Conservation (phyloP, 306 rosid species). For the Amphicarpaea edgeworthii region DNA sequence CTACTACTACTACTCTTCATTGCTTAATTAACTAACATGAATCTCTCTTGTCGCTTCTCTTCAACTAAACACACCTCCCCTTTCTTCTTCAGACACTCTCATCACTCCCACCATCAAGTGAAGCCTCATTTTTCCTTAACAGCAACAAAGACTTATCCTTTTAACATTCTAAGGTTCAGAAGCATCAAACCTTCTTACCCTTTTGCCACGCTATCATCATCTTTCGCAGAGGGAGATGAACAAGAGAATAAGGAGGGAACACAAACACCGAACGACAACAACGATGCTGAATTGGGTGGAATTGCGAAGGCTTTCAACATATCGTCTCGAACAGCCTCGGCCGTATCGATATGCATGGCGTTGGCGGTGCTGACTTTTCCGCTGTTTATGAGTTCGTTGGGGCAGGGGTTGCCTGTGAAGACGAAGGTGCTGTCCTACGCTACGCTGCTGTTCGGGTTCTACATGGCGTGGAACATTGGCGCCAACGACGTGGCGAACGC, state of each 20-base stretch:
- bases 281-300: constrained; percentile 53
- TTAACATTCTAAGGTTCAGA: constrained; percentile 49
- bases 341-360: constrained; percentile 71
- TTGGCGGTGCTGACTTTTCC: constrained; percentile 73
- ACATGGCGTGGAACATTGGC: constrained; percentile 99
- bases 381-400: constrained; percentile 74
- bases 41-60: constrained; percentile 64
- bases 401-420: constrained; percentile 67
- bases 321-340: constrained; percentile 69
- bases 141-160: constrained; percentile 21
- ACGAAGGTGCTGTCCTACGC: constrained; percentile 68
- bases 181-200: constrained; percentile 55
- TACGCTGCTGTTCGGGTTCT: constrained; percentile 82
- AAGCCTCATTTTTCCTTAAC: constrained; percentile 41
- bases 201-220: constrained; percentile 75
- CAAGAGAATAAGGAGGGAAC: constrained; percentile 50
- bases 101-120: constrained; percentile 21
- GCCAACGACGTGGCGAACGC: constrained; percentile 99
- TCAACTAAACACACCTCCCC: constrained; percentile 56
- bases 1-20: no score
- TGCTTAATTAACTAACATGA: constrained; percentile 45
- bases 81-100: constrained; percentile 14
- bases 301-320: constrained; percentile 78
- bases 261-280: background rate
- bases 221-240: constrained; percentile 81